Percentiles rank a stretch among this genome's conserved stretches.
phyloP scores from a whole-genome alignment of 2,329 filamentous ascomycete species.

The Arthrobotrys megalospora region DNA sequence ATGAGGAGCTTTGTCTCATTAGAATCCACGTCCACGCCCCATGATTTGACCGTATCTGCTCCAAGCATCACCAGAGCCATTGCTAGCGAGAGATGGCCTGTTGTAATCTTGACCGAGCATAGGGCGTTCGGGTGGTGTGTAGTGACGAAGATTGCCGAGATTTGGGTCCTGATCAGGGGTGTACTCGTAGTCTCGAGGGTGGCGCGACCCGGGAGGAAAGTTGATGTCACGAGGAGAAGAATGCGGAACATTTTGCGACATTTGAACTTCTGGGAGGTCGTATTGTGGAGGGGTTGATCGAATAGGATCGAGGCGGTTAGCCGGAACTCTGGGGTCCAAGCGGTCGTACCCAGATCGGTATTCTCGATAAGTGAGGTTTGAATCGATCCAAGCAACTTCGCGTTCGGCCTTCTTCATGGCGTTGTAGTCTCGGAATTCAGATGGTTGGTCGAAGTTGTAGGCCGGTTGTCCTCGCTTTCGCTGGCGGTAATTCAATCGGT shows the following conservation, averaged over 20 bases:
- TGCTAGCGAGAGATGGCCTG: background rate
- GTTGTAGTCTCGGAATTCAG: background rate
- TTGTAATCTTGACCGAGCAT: background rate
- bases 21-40: background rate
- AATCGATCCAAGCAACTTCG: too few species aligned
- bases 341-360: too few species aligned
- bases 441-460: background rate
- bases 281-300: background rate
- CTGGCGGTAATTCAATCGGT: background rate
- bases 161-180: background rate
- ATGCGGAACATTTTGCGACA: background rate
- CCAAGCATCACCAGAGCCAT: background rate
- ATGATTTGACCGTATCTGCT: background rate
- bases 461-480: background rate
- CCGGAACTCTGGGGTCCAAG: background rate
- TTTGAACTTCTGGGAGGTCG: background rate
- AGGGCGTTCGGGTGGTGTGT: background rate
- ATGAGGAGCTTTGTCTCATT: background rate
- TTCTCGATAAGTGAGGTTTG: too few species aligned
- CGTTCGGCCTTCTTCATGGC: background rate
- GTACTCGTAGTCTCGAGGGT: background rate
- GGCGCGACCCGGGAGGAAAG: background rate
- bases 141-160: too few species aligned
- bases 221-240: background rate
- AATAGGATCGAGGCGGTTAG: background rate